Base-by-base conservation (phyloP, 2,329 filamentous ascomycete species). In the Tolypocladium endophyticum region DNA sequence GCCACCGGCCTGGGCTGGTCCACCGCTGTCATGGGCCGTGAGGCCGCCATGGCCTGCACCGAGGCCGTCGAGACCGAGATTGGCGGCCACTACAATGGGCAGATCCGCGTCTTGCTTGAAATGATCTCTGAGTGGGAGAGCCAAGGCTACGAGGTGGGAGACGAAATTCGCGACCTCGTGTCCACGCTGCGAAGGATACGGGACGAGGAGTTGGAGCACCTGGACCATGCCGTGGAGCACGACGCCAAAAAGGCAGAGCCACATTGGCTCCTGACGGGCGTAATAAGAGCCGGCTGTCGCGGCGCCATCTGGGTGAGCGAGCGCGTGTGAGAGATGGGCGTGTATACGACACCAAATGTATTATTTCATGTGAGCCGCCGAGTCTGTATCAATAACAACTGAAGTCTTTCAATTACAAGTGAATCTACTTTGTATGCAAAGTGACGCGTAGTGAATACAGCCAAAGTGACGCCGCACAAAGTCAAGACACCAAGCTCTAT, bases 41-140 rank as follows among this genome's bases (percentile, higher is more conserved):
- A 97, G 75, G 92, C 93, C 2, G 93, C 94, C 41, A 99, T 99
- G 94, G 94, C 94, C 16, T 99, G 94, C 72, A 97, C 94, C 0
- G 94, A 99, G 75, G 94, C 94, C 1, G 93, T 99, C 1, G 94
- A 99, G 80, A 99, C 93, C 8, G 94, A 97, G 78, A 99, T 99
- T 63, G 94, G 94, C 2, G 86, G 86, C 35, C 94, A 99, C 76
- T 99, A 99, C 73, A 97, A 97, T 71, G 86, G 86, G 64, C 94
- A 99, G 76, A 91, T 99, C 50, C 80, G 90, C 33, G 82, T 84
- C 58, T 76, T 99, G 66, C 73, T 97, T 45, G 87, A 88, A 63
- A 97, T 96, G 87, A 83, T 90, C 60, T 79, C 83, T 9, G 82
- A 87, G 64, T 90, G 92, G 79, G 84, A 93, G 74, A 79, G 78